These are phyloP conservation scores for Epicoccum sorghinum DNA, from an alignment of 2,329 filamentous ascomycete species.

Conservation along the genomic window DNA sequence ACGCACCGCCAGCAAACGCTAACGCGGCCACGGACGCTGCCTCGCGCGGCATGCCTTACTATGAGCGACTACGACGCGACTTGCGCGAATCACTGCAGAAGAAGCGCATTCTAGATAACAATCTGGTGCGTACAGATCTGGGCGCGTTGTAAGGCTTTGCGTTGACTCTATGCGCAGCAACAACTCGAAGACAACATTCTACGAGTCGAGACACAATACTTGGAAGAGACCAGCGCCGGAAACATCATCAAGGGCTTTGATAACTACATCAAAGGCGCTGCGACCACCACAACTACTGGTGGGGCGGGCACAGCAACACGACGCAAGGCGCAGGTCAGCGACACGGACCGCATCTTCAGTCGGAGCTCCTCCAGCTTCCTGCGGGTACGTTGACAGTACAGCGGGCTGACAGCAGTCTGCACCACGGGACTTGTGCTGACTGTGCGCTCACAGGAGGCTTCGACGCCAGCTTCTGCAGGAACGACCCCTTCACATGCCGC, in stretches of 20 bases:
- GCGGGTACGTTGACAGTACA: slow-evolving; percentile 35
- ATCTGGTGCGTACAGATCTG: slow-evolving; percentile 54
- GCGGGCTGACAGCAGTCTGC: not conserved
- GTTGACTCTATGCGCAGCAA: slow-evolving; percentile 50
- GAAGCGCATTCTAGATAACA: slow-evolving; percentile 68
- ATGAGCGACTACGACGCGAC: slow-evolving; percentile 73
- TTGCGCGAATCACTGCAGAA: slow-evolving; percentile 70
- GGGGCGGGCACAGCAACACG: slow-evolving; percentile 56
- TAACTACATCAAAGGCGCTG: slow-evolving; percentile 90
- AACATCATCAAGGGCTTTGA: slow-evolving; percentile 99
- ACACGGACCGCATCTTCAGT: slow-evolving; percentile 75
- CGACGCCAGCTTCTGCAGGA: slow-evolving; percentile 46
- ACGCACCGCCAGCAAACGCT: slow-evolving; percentile 48
- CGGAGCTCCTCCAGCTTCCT: slow-evolving; percentile 50
- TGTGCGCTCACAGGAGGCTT: slow-evolving; percentile 42
- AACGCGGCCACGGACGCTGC: slow-evolving; percentile 51
- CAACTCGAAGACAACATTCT: slow-evolving; percentile 80
- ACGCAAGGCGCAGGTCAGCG: slow-evolving; percentile 66
- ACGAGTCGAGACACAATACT: slow-evolving; percentile 82
- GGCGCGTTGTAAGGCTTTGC: slow-evolving; percentile 7
- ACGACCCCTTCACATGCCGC: slow-evolving; percentile 55
- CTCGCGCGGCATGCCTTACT: slow-evolving; percentile 65
- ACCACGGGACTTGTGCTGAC: slow-evolving; percentile 19
- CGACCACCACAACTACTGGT: slow-evolving; percentile 60
- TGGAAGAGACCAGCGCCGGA: slow-evolving; percentile 81